Evolutionary conservation across 352 stramenopile species (phyloP).

Genomic region (Pythium angustatum): DNA sequence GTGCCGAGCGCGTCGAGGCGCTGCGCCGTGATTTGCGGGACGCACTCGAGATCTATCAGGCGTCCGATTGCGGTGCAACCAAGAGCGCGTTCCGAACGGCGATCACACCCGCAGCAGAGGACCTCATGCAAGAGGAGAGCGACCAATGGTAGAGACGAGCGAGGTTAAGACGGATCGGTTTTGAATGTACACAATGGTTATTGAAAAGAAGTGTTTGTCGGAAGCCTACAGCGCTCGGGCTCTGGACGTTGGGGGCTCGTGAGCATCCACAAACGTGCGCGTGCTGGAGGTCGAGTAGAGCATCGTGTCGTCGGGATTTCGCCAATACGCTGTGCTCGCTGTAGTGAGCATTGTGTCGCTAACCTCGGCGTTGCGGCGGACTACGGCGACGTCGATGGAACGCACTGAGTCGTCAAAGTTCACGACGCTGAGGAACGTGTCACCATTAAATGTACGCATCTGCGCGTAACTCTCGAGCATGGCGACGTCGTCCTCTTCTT

Average conservation of each 20-base stretch:
- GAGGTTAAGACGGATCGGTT: background rate
- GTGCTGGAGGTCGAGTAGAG: background rate
- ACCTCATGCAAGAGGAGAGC: too few relatives aligned
- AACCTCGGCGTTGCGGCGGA: background rate
- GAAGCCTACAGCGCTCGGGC: too few relatives aligned
- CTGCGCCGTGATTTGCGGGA: slow-evolving; percentile 47
- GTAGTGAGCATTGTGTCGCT: background rate
- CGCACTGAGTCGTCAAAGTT: background rate
- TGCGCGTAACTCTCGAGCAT: slow-evolving; percentile 8
- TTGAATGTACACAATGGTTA: too few relatives aligned
- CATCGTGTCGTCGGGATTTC: background rate
- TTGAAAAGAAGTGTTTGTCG: too few relatives aligned
- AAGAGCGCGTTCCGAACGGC: slow-evolving; percentile 37
- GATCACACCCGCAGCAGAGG: background rate
- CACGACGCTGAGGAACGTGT: background rate
- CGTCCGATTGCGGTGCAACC: slow-evolving; percentile 36
- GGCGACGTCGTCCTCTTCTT: slow-evolving; percentile 1
- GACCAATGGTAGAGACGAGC: background rate
- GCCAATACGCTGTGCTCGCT: background rate
- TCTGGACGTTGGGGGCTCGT: background rate
- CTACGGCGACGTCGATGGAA: background rate
- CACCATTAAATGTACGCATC: background rate
- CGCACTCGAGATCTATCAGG: slow-evolving; percentile 48
- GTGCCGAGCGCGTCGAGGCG: slow-evolving; percentile 53
- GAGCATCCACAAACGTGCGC: background rate